A percentile compares a stretch with the other conserved stretches of the same genome.
These are phyloP conservation scores for Iris macrosiphon DNA, from an alignment of 106 monocot species.

Conservation along the genomic window DNA sequence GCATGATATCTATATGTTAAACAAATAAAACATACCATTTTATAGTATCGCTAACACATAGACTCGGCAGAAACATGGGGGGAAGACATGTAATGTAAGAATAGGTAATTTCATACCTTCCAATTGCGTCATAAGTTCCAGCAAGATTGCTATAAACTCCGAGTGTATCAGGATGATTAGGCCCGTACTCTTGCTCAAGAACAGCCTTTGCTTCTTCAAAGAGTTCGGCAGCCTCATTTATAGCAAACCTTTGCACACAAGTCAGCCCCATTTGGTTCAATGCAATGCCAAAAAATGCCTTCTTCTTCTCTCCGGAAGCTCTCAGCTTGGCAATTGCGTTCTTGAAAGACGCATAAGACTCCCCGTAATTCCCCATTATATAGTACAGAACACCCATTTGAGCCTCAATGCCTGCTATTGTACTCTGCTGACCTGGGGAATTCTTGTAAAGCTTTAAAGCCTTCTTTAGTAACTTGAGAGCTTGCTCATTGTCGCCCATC, in stretches of 20 bases:
- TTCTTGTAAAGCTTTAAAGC: slow-evolving; percentile 73
- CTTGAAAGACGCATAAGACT: slow-evolving; percentile 57
- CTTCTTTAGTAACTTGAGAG: slow-evolving; percentile 70
- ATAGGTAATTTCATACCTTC: slow-evolving; percentile 58
- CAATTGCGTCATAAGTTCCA: slow-evolving; percentile 95
- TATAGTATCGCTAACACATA: too few species aligned
- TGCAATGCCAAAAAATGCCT: slow-evolving; percentile 75
- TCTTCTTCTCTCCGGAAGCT: slow-evolving; percentile 74
- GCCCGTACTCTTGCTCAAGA: slow-evolving; percentile 75
- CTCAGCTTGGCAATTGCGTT: slow-evolving; percentile 64
- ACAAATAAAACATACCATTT: too few species aligned
- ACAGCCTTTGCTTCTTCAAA: slow-evolving; percentile 75
- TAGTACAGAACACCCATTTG: slow-evolving; percentile 91
- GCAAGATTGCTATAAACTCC: slow-evolving; percentile 95
- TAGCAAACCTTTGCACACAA: slow-evolving; percentile 65
- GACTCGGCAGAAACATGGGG: background rate
- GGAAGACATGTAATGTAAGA: background rate
- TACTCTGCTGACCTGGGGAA: slow-evolving; percentile 68
- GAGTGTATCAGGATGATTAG: slow-evolving; percentile 81
- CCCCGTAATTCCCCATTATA: slow-evolving; percentile 53
- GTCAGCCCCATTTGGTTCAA: slow-evolving; percentile 92
- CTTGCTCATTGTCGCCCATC: slow-evolving; percentile 74
- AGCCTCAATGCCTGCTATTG: slow-evolving; percentile 86
- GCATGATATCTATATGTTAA: too few species aligned
- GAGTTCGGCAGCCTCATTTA: slow-evolving; percentile 76